Percentiles rank a stretch among this genome's conserved stretches.
Evolutionary conservation across 2,329 filamentous ascomycete species (phyloP).

Genomic region (Pseudogymnoascus sp.): DNA sequence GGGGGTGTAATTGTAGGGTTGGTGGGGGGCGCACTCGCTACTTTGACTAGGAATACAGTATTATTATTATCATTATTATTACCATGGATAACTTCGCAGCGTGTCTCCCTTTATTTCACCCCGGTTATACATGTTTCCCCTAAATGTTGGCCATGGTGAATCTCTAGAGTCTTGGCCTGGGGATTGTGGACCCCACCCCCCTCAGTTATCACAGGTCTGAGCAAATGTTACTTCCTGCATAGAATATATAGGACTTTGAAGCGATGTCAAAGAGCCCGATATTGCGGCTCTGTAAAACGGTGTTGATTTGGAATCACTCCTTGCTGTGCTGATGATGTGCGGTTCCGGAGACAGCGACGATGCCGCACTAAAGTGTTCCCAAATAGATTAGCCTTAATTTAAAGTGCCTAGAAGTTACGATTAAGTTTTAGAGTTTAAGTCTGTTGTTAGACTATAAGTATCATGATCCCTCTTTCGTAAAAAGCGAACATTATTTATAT

Average conservation of each 20-base stretch:
- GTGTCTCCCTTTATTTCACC: too few species aligned
- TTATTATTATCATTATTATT: background rate
- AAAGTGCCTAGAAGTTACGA: too few species aligned
- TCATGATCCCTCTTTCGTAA: too few species aligned
- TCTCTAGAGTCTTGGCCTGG: too few species aligned
- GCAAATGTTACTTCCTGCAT: background rate
- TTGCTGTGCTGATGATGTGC: background rate
- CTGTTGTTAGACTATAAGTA: too few species aligned
- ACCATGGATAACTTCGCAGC: background rate
- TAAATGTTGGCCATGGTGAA: too few species aligned
- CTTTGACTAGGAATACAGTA: background rate
- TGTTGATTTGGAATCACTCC: constrained; percentile 7
- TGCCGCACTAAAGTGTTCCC: background rate
- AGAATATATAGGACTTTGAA: background rate
- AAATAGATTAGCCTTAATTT: background rate
- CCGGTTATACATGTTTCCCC: too few species aligned
- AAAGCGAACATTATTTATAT: background rate
- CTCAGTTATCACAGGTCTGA: constrained; percentile 11
- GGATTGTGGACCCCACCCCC: too few species aligned
- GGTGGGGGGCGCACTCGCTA: background rate
- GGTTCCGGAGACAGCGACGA: background rate
- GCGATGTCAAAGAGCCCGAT: constrained; percentile 10
- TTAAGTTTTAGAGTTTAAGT: too few species aligned
- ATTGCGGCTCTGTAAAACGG: constrained; percentile 13
- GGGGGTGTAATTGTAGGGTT: constrained; percentile 21